Percentiles rank a stretch among this genome's conserved stretches.
Evolutionary conservation across 805 yeast genomes (phyloP).

Genomic region (Ogataea zsoltii): DNA sequence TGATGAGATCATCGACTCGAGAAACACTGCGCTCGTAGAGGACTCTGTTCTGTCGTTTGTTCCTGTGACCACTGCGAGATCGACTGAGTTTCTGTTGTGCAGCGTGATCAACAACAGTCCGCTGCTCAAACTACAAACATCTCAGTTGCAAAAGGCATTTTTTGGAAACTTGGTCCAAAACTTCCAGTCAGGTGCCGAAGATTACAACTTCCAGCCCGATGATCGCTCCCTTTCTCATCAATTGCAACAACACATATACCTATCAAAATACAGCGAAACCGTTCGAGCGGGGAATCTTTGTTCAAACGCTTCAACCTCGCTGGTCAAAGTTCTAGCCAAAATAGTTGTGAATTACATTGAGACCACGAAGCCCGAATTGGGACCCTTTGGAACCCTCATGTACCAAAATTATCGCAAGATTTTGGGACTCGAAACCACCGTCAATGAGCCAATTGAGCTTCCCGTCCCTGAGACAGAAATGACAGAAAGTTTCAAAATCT

Average conservation of each 20-base stretch:
- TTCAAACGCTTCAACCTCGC: background rate
- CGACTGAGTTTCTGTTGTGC: background rate
- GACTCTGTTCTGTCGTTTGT: constrained; percentile 16
- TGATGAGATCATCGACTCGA: constrained; percentile 12
- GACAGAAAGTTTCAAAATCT: constrained; percentile 14
- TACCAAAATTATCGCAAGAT: constrained; percentile 15
- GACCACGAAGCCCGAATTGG: background rate
- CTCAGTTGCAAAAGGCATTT: background rate
- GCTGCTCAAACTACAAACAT: constrained; percentile 5
- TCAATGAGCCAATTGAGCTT: constrained; percentile 2
- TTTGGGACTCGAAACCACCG: background rate
- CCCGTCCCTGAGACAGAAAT: constrained; percentile 14
- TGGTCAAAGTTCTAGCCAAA: constrained; percentile 12
- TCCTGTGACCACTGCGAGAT: background rate
- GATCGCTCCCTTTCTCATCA: background rate
- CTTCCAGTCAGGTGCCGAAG: no score
- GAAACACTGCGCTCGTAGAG: constrained; percentile 14
- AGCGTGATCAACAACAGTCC: constrained; percentile 14
- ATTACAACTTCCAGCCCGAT: no score
- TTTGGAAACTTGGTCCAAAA: background rate
- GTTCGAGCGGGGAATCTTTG: constrained; percentile 10
- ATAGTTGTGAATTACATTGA: constrained; percentile 15
- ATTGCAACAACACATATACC: constrained; percentile 13
- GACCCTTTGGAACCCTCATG: constrained; percentile 13
- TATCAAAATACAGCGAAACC: constrained; percentile 11